phyloP scores from a whole-genome alignment of 495 filamentous ascomycete genomes.

The Hypoxylon subgilvum region DNA sequence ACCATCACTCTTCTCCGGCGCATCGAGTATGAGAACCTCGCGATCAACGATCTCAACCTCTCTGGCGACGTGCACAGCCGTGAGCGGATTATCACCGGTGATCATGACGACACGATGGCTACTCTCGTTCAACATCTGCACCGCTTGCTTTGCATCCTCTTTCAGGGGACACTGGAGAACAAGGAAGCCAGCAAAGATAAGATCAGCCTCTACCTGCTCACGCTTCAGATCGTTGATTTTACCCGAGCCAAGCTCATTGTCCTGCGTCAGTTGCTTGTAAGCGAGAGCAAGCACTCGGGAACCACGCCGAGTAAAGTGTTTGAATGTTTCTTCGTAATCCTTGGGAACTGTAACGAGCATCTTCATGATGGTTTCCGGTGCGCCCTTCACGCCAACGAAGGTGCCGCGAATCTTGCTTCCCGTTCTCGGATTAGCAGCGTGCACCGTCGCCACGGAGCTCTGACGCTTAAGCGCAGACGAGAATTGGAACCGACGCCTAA shows the following conservation, averaged over 20 bases:
- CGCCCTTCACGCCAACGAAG: constrained; percentile 94
- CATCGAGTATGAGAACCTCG: constrained; percentile 91
- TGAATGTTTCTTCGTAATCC: constrained; percentile 97
- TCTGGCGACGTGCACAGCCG: constrained; percentile 91
- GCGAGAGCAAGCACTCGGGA: constrained; percentile 91
- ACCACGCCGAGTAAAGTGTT: constrained; percentile 94
- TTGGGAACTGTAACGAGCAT: constrained; percentile 85
- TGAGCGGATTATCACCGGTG: constrained; percentile 96
- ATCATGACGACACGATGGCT: constrained; percentile 99
- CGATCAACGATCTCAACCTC: constrained; percentile 98
- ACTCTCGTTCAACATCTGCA: constrained; percentile 98
- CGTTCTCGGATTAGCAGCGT: constrained; percentile 67
- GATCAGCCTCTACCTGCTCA: constrained; percentile 84
- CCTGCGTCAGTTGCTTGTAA: constrained; percentile 85
- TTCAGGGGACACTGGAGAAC: constrained; percentile 95
- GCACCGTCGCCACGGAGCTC: constrained; percentile 86
- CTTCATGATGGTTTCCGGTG: constrained; percentile 91
- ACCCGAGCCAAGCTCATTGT: constrained; percentile 77
- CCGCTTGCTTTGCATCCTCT: constrained; percentile 90
- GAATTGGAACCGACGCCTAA: constrained; percentile 97
- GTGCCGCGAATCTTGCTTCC: constrained; percentile 78
- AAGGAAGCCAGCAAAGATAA: constrained; percentile 93
- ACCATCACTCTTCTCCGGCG: constrained; percentile 86
- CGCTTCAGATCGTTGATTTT: constrained; percentile 91
- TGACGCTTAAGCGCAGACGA: constrained; percentile 95